Evolutionary conservation across 1,284 basidiomycete genomes (phyloP).

Genomic region (Irpex sp.): DNA sequence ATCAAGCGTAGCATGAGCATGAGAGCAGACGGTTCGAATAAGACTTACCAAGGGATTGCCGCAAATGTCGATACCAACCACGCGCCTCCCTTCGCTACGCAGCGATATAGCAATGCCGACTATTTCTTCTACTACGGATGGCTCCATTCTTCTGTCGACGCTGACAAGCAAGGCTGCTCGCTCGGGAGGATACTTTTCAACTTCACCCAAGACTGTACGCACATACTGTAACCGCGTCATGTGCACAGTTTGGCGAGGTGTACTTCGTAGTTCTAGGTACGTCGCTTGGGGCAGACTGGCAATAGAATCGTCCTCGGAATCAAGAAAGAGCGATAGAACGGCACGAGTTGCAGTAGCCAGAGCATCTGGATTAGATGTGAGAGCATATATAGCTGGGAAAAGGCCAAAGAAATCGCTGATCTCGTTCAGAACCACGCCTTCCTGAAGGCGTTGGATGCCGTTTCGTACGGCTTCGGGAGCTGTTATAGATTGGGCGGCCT

Average conservation of each 20-base stretch:
- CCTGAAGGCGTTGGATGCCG: slow-evolving; percentile 46
- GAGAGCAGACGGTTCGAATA: neutral
- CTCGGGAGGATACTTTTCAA: slow-evolving; percentile 50
- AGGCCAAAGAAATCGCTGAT: slow-evolving; percentile 70
- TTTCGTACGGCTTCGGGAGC: slow-evolving; percentile 32
- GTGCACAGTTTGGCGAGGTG: slow-evolving; percentile 50
- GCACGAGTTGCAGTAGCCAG: slow-evolving; percentile 54
- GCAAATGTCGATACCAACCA: slow-evolving; percentile 80
- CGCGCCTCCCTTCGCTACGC: slow-evolving; percentile 50
- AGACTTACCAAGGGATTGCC: slow-evolving; percentile 58
- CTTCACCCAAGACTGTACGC: slow-evolving; percentile 59
- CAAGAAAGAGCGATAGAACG: slow-evolving; percentile 63
- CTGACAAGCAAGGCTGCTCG: slow-evolving; percentile 67
- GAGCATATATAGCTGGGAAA: slow-evolving; percentile 74
- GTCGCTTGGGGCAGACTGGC: slow-evolving; percentile 45
- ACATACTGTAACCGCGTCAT: slow-evolving; percentile 64
- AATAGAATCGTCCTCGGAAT: slow-evolving; percentile 22
- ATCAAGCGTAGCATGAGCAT: no score
- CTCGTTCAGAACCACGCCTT: slow-evolving; percentile 47
- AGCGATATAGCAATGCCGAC: slow-evolving; percentile 55
- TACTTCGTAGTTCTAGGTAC: slow-evolving; percentile 75
- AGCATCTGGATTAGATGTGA: slow-evolving; percentile 57
- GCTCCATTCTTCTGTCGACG: slow-evolving; percentile 64
- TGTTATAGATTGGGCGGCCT: slow-evolving; percentile 4
- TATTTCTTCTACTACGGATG: slow-evolving; percentile 47